Evolutionary conservation across 2,329 filamentous ascomycete species (phyloP), one percentile per base, ranked within the genome.

Genomic region (Trichoderma breve): DNA sequence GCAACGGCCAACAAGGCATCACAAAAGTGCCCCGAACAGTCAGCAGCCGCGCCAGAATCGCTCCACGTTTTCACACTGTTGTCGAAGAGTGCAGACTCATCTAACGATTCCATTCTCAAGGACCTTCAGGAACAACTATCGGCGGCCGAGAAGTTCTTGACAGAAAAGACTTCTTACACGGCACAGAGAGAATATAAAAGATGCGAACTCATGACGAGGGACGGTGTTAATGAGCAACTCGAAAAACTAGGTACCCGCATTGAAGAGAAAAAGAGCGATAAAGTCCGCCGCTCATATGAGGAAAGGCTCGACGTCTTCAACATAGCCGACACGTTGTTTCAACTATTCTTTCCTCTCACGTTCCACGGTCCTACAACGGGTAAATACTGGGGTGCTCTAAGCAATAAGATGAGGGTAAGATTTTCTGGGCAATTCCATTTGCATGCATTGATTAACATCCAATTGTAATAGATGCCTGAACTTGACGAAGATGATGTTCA

Each of bases 371-470:
- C 83, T 0, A 85, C 83, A 3, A 78, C 78, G 1, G 72, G 73
- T 6, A 85, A 83, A 69, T 86, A 81, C 68, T 86, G 84, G 84
- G 84, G 83, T 2, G 81, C 83, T n/a, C 51, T 84, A 0, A 76
- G 76, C 70, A 72, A 67, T 3, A 28, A 81, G 6, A 72, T 82
- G 5, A 57, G 71, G 43, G 81, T 82, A 74, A 75, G 77, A 70
- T 15, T 57, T 70, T 69, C 55, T 60, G 8, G 15, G 32, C 26
- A 32, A 61, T 24, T 24, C 9, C 43, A 7, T 15, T 36, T 67
- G 21, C 28, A 1, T 39, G 11, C 18, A n/a, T 7, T 30, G 2
- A 6, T 14, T 47, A 26, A 32, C 28, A 11, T 30, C 30, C 36
- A 9, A 67, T 15, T 21, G 39, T n/a, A n/a, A 26, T 63, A 67